Conservation (phyloP, 257 asterid species). For the Penstemon newberryi region DNA sequence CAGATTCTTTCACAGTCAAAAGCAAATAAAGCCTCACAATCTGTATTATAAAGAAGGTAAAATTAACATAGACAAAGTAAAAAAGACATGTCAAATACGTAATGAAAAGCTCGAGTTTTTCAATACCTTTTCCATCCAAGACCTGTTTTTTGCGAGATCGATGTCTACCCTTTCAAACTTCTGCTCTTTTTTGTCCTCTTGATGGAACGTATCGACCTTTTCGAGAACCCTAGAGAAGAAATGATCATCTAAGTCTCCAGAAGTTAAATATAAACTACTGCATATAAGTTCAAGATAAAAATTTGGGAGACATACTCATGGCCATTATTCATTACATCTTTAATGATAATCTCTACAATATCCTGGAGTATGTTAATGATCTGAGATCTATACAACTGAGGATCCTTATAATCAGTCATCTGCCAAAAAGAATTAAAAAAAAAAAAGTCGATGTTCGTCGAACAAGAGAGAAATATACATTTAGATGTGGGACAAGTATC, state of each 20-base stretch:
- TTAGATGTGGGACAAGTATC: constrained; percentile 20
- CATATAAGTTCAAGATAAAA: constrained; percentile 11
- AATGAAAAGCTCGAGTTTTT: constrained; percentile 20
- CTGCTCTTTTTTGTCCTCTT: constrained; percentile 59
- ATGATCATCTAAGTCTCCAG: constrained; percentile 25
- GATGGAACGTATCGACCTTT: constrained; percentile 40
- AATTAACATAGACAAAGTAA: constrained; percentile 16
- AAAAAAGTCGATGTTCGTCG: constrained; percentile 10
- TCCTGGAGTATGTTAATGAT: constrained; percentile 87
- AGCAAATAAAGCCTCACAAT: constrained; percentile 94
- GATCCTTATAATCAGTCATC: constrained; percentile 58
- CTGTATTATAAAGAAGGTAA: constrained; percentile 40
- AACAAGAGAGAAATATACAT: constrained; percentile 11
- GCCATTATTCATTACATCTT: constrained; percentile 82
- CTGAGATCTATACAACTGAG: constrained; percentile 50
- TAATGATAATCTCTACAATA: constrained; percentile 78
- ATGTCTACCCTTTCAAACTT: constrained; percentile 69
- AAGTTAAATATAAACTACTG: constrained; percentile 28
- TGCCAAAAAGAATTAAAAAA: constrained; percentile 30
- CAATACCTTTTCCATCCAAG: constrained; percentile 95
- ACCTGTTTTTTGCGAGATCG: constrained; percentile 45
- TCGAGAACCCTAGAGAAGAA: constrained; percentile 54
- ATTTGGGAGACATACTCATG: constrained; percentile 53
- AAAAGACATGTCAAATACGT: constrained; percentile 1
- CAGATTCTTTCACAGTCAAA: constrained; percentile 95